phyloP scores from a whole-genome alignment of 2,329 filamentous ascomycete species.

The Berkeleyomyces basicola region DNA sequence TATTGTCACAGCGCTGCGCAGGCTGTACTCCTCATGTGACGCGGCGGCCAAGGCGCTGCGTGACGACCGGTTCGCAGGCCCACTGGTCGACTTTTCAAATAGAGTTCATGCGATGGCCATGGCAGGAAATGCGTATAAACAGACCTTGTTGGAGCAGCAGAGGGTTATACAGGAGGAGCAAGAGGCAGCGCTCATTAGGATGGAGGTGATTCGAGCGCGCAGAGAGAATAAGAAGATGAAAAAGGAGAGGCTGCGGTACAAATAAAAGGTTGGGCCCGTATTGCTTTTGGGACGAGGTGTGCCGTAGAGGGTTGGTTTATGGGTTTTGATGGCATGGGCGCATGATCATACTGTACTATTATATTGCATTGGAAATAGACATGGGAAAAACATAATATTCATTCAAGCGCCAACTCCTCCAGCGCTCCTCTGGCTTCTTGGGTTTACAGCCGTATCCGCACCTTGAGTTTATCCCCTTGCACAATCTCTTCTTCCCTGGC shows the following conservation, averaged over 20 bases:
- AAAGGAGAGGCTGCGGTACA: neutral
- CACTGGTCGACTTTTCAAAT: constrained; percentile 8
- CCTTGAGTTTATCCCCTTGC: constrained; percentile 16
- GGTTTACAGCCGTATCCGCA: constrained; percentile 9
- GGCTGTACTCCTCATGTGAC: neutral
- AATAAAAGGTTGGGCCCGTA: neutral
- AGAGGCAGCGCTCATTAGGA: neutral
- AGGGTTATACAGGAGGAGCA: neutral
- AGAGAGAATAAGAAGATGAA: constrained; percentile 2
- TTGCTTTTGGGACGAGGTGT: neutral
- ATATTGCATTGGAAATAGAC: neutral
- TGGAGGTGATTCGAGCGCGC: neutral
- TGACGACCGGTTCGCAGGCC: constrained; percentile 7
- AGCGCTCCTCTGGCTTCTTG: neutral
- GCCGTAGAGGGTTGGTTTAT: neutral
- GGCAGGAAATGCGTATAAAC: neutral
- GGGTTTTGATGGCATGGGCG: neutral
- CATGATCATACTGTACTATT: neutral
- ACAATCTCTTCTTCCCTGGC: constrained; percentile 27
- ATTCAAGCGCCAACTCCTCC: neutral
- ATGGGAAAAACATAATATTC: neutral
- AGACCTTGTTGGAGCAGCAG: neutral
- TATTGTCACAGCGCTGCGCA: constrained; percentile 2
- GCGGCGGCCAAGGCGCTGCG: neutral
- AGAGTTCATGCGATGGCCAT: constrained; percentile 8